phyloP scores from a whole-genome alignment of 2,329 filamentous ascomycete species.

The Dactylellina parvicollis region DNA sequence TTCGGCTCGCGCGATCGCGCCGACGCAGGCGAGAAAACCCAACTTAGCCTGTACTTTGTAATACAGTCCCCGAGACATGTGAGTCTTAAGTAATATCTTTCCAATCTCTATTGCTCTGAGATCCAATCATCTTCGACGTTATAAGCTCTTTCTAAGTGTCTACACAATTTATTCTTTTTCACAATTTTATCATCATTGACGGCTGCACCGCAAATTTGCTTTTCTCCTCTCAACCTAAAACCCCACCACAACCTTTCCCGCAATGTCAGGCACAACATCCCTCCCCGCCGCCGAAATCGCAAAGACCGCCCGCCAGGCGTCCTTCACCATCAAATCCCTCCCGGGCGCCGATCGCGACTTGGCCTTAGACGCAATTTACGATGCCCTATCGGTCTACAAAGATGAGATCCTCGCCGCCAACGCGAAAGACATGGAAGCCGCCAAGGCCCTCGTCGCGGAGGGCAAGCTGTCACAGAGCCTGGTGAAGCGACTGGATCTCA shows the following conservation, averaged over 20 bases:
- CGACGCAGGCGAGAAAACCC: no score
- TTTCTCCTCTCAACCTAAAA: conserved; percentile 5
- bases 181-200: no score
- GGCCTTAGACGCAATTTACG: conserved; percentile 83
- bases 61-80: no score
- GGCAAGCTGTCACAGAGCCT: conserved; percentile 79
- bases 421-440: conserved; percentile 79
- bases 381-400: conserved; percentile 75
- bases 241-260: background rate
- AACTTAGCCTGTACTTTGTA: no score
- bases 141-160: no score
- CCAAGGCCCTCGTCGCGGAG: conserved; percentile 76
- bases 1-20: no score
- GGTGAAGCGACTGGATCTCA: conserved; percentile 86
- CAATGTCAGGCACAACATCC: conserved; percentile 42
- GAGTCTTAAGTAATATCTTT: no score
- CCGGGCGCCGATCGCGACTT: conserved; percentile 80
- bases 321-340: conserved; percentile 82
- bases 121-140: no score
- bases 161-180: no score
- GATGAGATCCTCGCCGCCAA: conserved; percentile 87
- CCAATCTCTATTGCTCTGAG: no score
- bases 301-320: conserved; percentile 66
- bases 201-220: no score
- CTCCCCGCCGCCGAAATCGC: conserved; percentile 58